These are phyloP conservation scores for Metarhizium anisopliae DNA, from an alignment of 2,329 filamentous ascomycete species.

Conservation along the genomic window DNA sequence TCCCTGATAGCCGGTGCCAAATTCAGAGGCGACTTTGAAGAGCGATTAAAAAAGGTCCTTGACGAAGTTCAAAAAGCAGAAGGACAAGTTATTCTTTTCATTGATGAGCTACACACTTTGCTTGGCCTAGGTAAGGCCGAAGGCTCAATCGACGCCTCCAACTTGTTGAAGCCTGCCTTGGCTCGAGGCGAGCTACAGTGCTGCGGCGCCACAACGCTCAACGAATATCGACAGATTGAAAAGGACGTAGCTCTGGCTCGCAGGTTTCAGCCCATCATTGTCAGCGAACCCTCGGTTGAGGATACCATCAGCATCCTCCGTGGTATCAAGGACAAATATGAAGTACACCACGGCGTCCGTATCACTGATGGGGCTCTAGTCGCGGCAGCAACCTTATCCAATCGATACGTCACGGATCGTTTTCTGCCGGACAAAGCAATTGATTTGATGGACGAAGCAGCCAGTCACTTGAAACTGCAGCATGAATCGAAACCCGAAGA, in stretches of 20 bases:
- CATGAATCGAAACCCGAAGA: constrained; percentile 96
- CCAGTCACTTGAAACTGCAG: constrained; percentile 79
- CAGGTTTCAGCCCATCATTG: constrained; percentile 87
- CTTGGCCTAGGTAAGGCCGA: constrained; percentile 91
- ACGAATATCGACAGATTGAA: constrained; percentile 87
- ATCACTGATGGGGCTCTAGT: constrained; percentile 91
- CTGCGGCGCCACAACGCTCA: constrained; percentile 87
- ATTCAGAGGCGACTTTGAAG: constrained; percentile 92
- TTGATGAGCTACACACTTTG: constrained; percentile 88
- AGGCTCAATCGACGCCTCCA: constrained; percentile 93
- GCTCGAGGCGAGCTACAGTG: constrained; percentile 89
- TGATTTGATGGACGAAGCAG: constrained; percentile 91
- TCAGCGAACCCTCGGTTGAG: constrained; percentile 84
- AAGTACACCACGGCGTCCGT: constrained; percentile 91
- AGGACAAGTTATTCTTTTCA: constrained; percentile 86
- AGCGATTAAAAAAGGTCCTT: constrained; percentile 81
- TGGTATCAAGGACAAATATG: constrained; percentile 96
- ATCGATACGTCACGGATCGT: constrained; percentile 92
- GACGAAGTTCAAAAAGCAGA: constrained; percentile 85
- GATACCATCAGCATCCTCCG: constrained; percentile 93
- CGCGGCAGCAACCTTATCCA: constrained; percentile 83
- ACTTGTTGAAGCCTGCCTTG: constrained; percentile 87
- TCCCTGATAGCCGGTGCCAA: constrained; percentile 93
- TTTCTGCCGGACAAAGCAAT: constrained; percentile 97
- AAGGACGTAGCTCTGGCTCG: constrained; percentile 91